These are phyloP conservation scores for Fusarium sterilihyphosum DNA, from an alignment of 2,329 filamentous ascomycete genomes.

Conservation along the genomic window DNA sequence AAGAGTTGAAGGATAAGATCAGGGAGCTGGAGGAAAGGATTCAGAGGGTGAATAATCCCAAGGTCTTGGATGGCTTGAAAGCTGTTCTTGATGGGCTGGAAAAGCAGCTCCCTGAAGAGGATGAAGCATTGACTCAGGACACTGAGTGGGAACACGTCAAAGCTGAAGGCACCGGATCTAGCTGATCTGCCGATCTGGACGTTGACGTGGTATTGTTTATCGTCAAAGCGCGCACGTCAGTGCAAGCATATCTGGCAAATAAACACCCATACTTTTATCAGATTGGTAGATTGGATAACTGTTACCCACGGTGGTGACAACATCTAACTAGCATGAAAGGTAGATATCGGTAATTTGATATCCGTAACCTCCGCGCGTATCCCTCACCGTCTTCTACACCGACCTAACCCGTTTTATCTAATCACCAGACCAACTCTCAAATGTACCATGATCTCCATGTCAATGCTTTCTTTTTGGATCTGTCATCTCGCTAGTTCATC, in stretches of 20 bases:
- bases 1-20: constrained; percentile 28
- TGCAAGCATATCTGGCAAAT: neutral
- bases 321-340: neutral
- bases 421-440: neutral
- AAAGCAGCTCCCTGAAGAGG: constrained; percentile 11
- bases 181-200: neutral
- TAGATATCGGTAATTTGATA: neutral
- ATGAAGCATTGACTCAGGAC: neutral
- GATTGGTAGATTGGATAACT: neutral
- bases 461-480: neutral
- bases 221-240: neutral
- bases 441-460: neutral
- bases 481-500: neutral
- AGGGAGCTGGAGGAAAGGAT: constrained; percentile 31
- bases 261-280: neutral
- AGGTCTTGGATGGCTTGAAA: constrained; percentile 18
- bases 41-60: constrained; percentile 2
- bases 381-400: neutral
- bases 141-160: neutral
- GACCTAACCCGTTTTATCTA: neutral
- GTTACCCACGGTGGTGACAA: neutral
- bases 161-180: neutral
- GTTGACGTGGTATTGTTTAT: neutral
- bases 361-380: neutral
- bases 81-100: constrained; percentile 15